Conservation (phyloP, 2,329 filamentous ascomycete species). For the Apiospora aurea region DNA sequence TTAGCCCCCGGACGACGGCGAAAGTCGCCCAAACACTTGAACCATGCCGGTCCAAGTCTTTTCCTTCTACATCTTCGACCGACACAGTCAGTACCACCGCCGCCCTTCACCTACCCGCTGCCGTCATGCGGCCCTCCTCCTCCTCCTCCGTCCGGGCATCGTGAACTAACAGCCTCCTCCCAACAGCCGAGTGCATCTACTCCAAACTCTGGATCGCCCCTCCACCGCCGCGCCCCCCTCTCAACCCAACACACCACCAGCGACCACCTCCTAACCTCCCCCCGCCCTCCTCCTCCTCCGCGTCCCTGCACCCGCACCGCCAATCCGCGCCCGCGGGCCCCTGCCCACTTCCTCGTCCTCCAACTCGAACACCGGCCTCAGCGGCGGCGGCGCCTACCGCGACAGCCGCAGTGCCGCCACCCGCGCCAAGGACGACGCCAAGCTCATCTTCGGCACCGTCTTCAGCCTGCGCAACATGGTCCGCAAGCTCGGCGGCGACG, state of each 20-base stretch:
- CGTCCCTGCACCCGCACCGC: constrained; percentile 29
- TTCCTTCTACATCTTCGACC: constrained; percentile 98
- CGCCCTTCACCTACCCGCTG: constrained; percentile 4
- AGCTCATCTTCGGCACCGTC: constrained; percentile 95
- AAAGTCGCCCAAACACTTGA: constrained; percentile 29
- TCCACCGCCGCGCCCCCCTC: constrained; percentile 17
- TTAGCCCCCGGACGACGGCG: background rate
- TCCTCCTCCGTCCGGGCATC: constrained; percentile 9
- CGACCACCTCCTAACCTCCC: constrained; percentile 54
- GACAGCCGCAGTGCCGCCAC: constrained; percentile 35
- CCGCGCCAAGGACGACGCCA: constrained; percentile 78
- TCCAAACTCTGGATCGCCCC: constrained; percentile 79
- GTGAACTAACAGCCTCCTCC: constrained; percentile 28
- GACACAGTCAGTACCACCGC: constrained; percentile 75
- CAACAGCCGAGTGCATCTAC: constrained; percentile 94
- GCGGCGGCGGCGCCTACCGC: constrained; percentile 33
- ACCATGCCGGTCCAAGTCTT: constrained; percentile 82
- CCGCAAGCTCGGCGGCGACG: constrained; percentile 89
- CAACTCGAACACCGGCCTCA: constrained; percentile 24
- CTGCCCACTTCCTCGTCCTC: constrained; percentile 25
- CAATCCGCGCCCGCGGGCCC: constrained; percentile 25
- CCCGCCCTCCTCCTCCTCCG: background rate
- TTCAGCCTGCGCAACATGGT: constrained; percentile 98
- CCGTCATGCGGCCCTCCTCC: background rate
- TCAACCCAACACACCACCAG: constrained; percentile 47